Base-by-base conservation (phyloP, 164 flowering plant genomes). In the Vitis cinerea region DNA sequence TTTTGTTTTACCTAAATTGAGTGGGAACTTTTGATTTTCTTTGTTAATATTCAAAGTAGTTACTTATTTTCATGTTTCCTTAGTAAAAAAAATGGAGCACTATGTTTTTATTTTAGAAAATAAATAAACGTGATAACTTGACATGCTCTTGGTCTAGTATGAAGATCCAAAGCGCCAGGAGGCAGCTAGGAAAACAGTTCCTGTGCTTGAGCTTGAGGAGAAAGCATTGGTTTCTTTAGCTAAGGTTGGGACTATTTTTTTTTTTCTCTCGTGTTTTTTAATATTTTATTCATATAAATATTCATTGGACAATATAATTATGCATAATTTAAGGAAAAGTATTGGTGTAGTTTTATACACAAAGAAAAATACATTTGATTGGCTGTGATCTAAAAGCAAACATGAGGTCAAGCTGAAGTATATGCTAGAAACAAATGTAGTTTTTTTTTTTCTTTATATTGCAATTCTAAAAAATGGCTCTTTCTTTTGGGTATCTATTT, bases 151-250 rank as follows among this genome's bases (percentile, higher is more conserved):
- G 60, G 10, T 73, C 60, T 69, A 94, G 99, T 95, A 93, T 72
- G 99, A 93, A 73, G 98, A 91, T 60, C 82, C 84, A 9, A 72
- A 61, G 23, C 79, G 88, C 14, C 97, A 93, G 63, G 93, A 88
- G 64, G 93, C 85, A 10, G 98, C 99, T 55, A 85, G 88, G 59
- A 86, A 81, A 72, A 84, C 92, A 1, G 97, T 90, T 60, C 94
- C 97, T 16, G 74, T 82, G 61, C 93, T 91, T 59, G 88, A 86
- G 75, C 93, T 95, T 62, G 97, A 95, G 85, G 99, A 95, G 87
- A 91, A 90, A 82, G 96, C 99, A 61, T 61, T 87, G 81, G 82
- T 95, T 71, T 78, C 89, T 48, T 75, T 93, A 72, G 96, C 96
- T 49, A 95, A 87, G 96, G 99, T 95, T 30, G 50, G 74, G 57